These are phyloP conservation scores for Colletotrichum tropicicola DNA, from an alignment of 2,329 filamentous ascomycete genomes.

Conservation along the genomic window DNA sequence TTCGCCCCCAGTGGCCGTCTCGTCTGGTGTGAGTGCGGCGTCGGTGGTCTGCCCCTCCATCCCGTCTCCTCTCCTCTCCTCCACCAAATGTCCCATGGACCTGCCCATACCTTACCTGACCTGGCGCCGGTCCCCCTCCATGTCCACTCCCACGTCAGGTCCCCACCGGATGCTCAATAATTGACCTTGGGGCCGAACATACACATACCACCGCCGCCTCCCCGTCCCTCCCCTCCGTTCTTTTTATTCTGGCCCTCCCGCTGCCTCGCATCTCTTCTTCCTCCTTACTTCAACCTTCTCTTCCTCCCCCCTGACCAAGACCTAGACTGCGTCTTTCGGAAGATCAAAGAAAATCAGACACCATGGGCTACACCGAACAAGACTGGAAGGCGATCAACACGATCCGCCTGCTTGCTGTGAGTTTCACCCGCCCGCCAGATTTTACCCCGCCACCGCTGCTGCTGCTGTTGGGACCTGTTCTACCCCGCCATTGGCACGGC, in stretches of 20 bases:
- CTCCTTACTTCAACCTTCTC: constrained; percentile 35
- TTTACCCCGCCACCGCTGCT: constrained; percentile 44
- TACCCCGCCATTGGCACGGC: constrained; percentile 45
- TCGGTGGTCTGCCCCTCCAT: constrained; percentile 1
- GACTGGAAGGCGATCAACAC: constrained; percentile 97
- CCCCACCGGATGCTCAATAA: constrained; percentile 31
- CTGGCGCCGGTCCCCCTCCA: no score
- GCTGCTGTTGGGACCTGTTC: constrained; percentile 34
- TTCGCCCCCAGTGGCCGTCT: not conserved
- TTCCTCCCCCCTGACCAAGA: constrained; percentile 33
- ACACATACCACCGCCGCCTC: constrained; percentile 30
- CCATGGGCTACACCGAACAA: constrained; percentile 88
- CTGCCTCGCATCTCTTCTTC: constrained; percentile 22
- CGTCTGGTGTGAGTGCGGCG: constrained; percentile 1
- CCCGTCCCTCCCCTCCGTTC: constrained; percentile 4
- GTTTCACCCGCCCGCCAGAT: constrained; percentile 51
- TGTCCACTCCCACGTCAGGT: constrained; percentile 29
- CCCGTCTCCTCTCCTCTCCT: constrained; percentile 5
- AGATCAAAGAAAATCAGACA: constrained; percentile 49
- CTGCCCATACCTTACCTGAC: no score
- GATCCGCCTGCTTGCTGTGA: constrained; percentile 94
- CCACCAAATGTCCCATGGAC: not conserved
- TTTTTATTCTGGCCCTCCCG: constrained; percentile 12
- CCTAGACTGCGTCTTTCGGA: constrained; percentile 22
- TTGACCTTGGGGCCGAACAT: constrained; percentile 22